phyloP scores from a whole-genome alignment of 2,329 filamentous ascomycete species.

The Gnomoniopsis smithogilvyi region DNA sequence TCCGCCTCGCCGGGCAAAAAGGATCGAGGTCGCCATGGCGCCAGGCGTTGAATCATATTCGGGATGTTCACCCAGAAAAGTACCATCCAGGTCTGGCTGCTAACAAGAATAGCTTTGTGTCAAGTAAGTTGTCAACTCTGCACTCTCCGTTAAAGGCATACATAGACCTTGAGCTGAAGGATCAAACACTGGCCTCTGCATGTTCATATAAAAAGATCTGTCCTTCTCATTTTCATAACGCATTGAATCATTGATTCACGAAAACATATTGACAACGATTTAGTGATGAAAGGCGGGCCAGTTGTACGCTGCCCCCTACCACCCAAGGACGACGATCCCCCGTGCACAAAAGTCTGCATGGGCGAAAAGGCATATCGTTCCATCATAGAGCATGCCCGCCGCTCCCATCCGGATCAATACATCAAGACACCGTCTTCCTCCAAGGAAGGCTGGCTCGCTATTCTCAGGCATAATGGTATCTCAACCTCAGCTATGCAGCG shows the following conservation, averaged over 20 bases:
- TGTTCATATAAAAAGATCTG: background rate
- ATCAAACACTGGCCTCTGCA: background rate
- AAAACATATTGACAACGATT: background rate
- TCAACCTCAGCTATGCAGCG: background rate
- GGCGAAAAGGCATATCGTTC: slow-evolving; percentile 65
- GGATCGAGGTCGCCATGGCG: background rate
- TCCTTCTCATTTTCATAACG: background rate
- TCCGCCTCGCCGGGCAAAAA: background rate
- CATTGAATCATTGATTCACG: background rate
- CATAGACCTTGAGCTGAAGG: background rate
- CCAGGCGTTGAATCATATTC: slow-evolving; percentile 76
- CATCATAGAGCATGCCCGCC: slow-evolving; percentile 98
- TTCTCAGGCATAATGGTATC: slow-evolving; percentile 41
- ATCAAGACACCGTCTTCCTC: slow-evolving; percentile 97
- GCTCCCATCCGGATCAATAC: slow-evolving; percentile 95
- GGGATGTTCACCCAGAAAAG: slow-evolving; percentile 91
- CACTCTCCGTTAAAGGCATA: background rate
- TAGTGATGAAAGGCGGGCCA: background rate
- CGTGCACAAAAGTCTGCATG: slow-evolving; percentile 13
- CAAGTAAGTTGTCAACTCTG: slow-evolving; percentile 43
- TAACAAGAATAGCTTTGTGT: slow-evolving; percentile 93
- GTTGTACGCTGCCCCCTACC: slow-evolving; percentile 7
- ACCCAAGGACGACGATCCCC: slow-evolving; percentile 1
- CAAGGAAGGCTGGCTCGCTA: slow-evolving; percentile 94
- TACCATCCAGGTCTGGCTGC: slow-evolving; percentile 98